Conservation (phyloP, 129 eudicot species). For the Artemisia annua region DNA sequence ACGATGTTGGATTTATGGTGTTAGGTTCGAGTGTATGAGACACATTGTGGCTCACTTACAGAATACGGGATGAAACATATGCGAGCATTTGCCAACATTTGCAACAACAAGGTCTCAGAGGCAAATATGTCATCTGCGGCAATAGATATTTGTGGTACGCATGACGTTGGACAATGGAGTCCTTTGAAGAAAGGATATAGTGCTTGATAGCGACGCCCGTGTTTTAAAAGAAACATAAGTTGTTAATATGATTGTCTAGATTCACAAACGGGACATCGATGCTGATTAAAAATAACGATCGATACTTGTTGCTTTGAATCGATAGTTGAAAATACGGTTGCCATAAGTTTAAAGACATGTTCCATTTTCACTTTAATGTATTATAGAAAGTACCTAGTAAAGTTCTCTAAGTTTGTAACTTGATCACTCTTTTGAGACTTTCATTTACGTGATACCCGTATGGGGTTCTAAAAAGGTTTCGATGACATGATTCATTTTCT, state of each 20-base stretch:
- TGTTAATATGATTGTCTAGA: constrained; percentile 12
- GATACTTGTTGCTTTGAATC: constrained; percentile 3
- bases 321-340: constrained; percentile 3
- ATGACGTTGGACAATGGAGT: constrained; percentile 42
- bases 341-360: not conserved
- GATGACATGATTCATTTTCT: too few relatives aligned
- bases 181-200: constrained; percentile 43
- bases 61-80: constrained; percentile 91
- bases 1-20: not conserved
- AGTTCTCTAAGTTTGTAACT: not conserved
- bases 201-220: constrained; percentile 29
- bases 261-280: not conserved
- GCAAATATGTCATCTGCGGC: constrained; percentile 55
- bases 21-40: constrained; percentile 68
- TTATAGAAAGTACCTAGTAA: not conserved
- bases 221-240: not conserved
- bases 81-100: constrained; percentile 84
- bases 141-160: constrained; percentile 43
- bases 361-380: not conserved
- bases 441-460: too few relatives aligned
- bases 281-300: not conserved
- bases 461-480: too few relatives aligned
- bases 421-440: not conserved
- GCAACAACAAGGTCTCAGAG: constrained; percentile 50
- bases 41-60: constrained; percentile 65